These are phyloP conservation scores for Clohesyomyces aquaticus DNA, from an alignment of 495 filamentous ascomycete species.

Conservation along the genomic window DNA sequence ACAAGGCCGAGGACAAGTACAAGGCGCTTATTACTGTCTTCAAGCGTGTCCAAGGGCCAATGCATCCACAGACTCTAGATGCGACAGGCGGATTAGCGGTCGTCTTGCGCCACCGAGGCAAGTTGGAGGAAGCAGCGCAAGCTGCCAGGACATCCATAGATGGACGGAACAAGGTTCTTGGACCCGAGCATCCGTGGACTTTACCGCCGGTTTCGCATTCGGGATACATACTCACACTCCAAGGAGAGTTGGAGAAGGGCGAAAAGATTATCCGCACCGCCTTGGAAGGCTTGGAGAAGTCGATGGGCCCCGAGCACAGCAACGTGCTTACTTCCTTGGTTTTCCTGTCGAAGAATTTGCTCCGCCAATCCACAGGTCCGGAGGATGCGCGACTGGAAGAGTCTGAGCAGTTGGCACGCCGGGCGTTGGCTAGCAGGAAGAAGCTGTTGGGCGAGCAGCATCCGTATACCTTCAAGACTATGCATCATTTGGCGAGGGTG, in stretches of 20 bases:
- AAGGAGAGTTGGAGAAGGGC: slow-evolving; percentile 9
- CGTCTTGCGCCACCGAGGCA: slow-evolving; percentile 12
- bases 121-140: slow-evolving; percentile 19
- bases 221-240: slow-evolving; percentile 21
- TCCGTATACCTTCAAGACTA: slow-evolving; percentile 21
- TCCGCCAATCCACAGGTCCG: slow-evolving; percentile 9
- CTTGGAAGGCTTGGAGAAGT: slow-evolving; percentile 1
- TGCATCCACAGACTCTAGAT: slow-evolving; percentile 23
- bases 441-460: slow-evolving; percentile 16
- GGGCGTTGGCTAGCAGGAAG: slow-evolving; percentile 1
- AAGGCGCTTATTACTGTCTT: slow-evolving; percentile 12
- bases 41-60: slow-evolving; percentile 13
- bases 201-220: slow-evolving; percentile 15
- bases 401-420: slow-evolving; percentile 14
- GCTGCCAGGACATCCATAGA: slow-evolving; percentile 16
- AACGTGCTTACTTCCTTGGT: slow-evolving; percentile 16
- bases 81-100: slow-evolving; percentile 20
- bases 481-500: slow-evolving; percentile 12
- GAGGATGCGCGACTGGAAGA: slow-evolving; percentile 13
- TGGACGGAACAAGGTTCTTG: slow-evolving; percentile 17
- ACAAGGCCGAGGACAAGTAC: slow-evolving; percentile 5
- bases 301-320: slow-evolving; percentile 1
- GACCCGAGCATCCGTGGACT: slow-evolving; percentile 24
- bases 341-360: slow-evolving; percentile 18
- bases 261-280: slow-evolving; percentile 17